phyloP scores from a whole-genome alignment of 2,329 filamentous ascomycete genomes.

The Saccharata proteae region DNA sequence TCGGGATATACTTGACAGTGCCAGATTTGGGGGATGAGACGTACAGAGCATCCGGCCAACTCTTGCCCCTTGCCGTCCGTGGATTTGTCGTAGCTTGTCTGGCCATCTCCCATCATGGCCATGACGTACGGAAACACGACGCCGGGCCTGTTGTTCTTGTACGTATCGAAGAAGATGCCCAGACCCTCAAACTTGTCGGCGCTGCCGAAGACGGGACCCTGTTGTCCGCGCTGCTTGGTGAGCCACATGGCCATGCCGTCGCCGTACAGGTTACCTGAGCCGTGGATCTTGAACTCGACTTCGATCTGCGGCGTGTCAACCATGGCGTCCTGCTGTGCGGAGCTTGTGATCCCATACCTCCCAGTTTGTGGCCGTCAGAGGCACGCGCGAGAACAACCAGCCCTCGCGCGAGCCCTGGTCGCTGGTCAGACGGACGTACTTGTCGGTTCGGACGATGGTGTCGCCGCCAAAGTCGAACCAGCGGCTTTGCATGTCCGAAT shows the following conservation, averaged over 20 bases:
- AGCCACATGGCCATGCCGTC: conserved; percentile 98
- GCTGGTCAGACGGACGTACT: conserved; percentile 83
- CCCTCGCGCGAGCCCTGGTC: conserved; percentile 84
- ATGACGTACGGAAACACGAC: conserved; percentile 96
- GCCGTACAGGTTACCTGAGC: conserved; percentile 79
- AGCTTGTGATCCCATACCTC: conserved; percentile 54
- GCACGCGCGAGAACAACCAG: conserved; percentile 88
- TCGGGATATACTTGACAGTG: not conserved
- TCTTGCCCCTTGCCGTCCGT: conserved; percentile 92
- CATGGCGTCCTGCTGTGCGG: conserved; percentile 5
- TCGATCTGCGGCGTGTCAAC: conserved; percentile 49
- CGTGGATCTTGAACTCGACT: conserved; percentile 88
- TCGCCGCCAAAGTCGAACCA: conserved; percentile 99
- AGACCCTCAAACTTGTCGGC: conserved; percentile 85
- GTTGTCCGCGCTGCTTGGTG: conserved; percentile 75
- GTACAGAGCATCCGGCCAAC: conserved; percentile 78
- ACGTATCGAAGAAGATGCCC: conserved; percentile 93
- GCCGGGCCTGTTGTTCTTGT: conserved; percentile 97
- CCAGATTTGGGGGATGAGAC: conserved; percentile 13
- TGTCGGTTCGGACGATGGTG: conserved; percentile 65
- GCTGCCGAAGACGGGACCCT: conserved; percentile 78
- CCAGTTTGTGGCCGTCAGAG: conserved; percentile 96
- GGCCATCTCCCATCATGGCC: conserved; percentile 93
- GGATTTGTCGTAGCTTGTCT: conserved; percentile 79
- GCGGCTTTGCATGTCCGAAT: conserved; percentile 94